Percentiles rank a stretch among this genome's conserved stretches.
Evolutionary conservation across 2,329 filamentous ascomycete genomes (phyloP).

Genomic region (Ceratocystis eucalypticola): DNA sequence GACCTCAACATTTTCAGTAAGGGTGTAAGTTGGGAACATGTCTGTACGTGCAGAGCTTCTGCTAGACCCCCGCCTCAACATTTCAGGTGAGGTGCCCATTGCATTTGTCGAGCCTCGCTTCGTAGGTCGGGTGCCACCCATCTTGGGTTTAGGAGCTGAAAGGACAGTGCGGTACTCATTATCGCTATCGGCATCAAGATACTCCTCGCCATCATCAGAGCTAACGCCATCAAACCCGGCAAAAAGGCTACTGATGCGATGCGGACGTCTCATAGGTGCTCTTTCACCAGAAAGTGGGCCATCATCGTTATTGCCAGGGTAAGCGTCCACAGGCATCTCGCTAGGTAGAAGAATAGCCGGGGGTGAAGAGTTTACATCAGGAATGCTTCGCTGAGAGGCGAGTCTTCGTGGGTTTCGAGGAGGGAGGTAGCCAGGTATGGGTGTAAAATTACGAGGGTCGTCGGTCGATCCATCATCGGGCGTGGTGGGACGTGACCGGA

Average conservation of each 20-base stretch:
- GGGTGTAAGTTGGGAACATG: constrained; percentile 33
- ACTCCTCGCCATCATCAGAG: constrained; percentile 52
- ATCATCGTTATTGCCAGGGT: constrained; percentile 70
- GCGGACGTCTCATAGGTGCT: constrained; percentile 50
- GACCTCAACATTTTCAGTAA: constrained; percentile 23
- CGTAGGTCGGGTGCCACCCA: constrained; percentile 25
- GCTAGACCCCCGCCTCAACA: constrained; percentile 22
- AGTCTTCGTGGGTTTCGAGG: constrained; percentile 48
- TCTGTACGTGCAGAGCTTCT: constrained; percentile 31
- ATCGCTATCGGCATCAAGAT: constrained; percentile 50
- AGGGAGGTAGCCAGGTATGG: constrained; percentile 40
- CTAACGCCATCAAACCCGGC: constrained; percentile 66
- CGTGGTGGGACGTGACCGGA: constrained; percentile 48
- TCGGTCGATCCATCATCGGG: constrained; percentile 30
- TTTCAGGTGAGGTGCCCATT: constrained; percentile 31
- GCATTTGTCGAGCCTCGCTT: constrained; percentile 33
- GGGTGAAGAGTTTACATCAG: constrained; percentile 40
- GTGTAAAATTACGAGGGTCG: constrained; percentile 34
- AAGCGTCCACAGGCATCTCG: constrained; percentile 46
- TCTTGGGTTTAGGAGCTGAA: constrained; percentile 39
- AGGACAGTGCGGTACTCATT: constrained; percentile 54
- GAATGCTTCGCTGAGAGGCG: constrained; percentile 32
- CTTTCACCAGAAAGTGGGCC: constrained; percentile 51
- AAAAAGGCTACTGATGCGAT: constrained; percentile 72
- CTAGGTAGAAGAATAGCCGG: constrained; percentile 24